phyloP scores from a whole-genome alignment of 2,329 filamentous ascomycete genomes.

The Cladosporium colombiae region DNA sequence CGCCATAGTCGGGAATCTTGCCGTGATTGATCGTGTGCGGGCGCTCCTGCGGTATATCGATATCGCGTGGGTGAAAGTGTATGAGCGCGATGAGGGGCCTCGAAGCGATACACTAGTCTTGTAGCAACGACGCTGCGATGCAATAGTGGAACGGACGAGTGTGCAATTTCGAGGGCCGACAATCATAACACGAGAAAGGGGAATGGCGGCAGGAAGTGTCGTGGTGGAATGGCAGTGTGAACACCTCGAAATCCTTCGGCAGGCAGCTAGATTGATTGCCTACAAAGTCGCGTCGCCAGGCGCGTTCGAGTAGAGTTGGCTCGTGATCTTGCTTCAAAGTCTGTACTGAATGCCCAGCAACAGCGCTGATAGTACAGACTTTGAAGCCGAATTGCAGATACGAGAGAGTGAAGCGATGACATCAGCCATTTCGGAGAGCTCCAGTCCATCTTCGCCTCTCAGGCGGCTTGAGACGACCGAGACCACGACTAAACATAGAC shows the following conservation, averaged over 20 bases:
- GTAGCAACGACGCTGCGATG: background rate
- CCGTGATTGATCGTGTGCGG: slow-evolving; percentile 17
- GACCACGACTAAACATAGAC: too few relatives aligned
- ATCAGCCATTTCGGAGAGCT: background rate
- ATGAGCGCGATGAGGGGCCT: background rate
- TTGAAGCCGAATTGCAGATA: background rate
- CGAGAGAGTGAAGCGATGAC: background rate
- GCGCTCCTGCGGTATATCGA: slow-evolving; percentile 18
- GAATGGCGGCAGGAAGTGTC: background rate
- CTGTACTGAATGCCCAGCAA: too few relatives aligned
- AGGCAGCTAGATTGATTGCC: slow-evolving; percentile 1
- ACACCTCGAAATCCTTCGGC: background rate
- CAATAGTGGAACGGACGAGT: background rate
- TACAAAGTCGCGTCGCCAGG: background rate
- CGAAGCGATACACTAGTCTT: background rate
- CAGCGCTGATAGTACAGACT: too few relatives aligned
- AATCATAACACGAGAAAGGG: slow-evolving; percentile 10
- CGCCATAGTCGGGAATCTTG: slow-evolving; percentile 41
- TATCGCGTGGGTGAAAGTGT: slow-evolving; percentile 20
- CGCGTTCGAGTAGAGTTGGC: background rate
- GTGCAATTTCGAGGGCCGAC: background rate
- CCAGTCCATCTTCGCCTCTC: background rate
- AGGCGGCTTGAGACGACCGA: background rate
- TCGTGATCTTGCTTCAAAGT: too few relatives aligned
- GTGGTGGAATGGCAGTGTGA: background rate